A percentile compares a stretch with the other conserved stretches of the same genome.
phyloP scores from a whole-genome alignment of 306 rosid species.

The Rosa chinensis region DNA sequence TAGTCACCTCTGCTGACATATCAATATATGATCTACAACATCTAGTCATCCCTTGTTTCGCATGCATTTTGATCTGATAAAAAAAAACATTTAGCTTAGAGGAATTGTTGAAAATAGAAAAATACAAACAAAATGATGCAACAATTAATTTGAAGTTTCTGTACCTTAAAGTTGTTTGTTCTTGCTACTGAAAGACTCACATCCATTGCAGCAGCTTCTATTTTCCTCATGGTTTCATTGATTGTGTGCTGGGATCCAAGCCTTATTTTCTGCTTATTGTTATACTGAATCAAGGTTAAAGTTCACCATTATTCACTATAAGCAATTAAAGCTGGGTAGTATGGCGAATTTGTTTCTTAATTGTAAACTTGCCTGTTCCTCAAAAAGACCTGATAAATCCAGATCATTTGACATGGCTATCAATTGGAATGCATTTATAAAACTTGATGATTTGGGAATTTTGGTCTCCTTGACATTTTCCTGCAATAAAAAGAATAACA shows the following conservation, averaged over 20 bases:
- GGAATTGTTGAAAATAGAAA: too few relatives aligned
- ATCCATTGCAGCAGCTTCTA: constrained; percentile 78
- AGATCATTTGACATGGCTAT: constrained; percentile 88
- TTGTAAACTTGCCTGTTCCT: constrained; percentile 59
- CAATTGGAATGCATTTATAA: constrained; percentile 78
- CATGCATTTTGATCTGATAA: constrained; percentile 62
- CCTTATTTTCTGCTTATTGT: constrained; percentile 44
- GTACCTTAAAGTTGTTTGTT: constrained; percentile 55
- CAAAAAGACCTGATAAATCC: constrained; percentile 77
- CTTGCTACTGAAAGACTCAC: constrained; percentile 53
- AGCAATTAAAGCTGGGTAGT: neutral
- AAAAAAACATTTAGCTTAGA: constrained; percentile 10
- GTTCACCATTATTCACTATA: constrained; percentile 8
- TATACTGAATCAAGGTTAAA: constrained; percentile 42
- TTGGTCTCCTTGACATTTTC: constrained; percentile 38
- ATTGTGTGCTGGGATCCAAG: constrained; percentile 63
- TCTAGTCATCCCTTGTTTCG: constrained; percentile 52
- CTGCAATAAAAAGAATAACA: constrained; percentile 32
- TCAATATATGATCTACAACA: constrained; percentile 53
- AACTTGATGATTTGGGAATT: constrained; percentile 58
- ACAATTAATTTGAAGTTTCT: neutral
- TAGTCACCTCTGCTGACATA: constrained; percentile 69
- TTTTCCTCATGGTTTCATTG: constrained; percentile 64
- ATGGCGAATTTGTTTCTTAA: constrained; percentile 3
- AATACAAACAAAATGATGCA: neutral